Evolutionary conservation across 768 basidiomycete species (phyloP), one percentile per base, ranked within the genome.

Genomic region (Tremella mesenterica): DNA sequence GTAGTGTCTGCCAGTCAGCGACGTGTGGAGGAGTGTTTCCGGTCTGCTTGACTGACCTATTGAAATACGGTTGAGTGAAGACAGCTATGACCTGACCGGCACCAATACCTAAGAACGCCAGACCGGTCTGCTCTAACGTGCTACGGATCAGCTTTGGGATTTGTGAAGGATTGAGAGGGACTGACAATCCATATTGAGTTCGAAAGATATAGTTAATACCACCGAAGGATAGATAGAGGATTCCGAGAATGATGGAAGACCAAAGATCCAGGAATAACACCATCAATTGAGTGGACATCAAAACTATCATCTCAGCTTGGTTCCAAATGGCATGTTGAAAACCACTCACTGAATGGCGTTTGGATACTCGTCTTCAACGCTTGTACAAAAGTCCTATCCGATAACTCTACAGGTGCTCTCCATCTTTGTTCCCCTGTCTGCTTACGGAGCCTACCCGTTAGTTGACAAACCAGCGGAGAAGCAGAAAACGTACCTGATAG

Each of bases 311-410:
- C 21, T 46, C 30, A 50, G 12, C 31, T 36, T 9, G 14, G 8
- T 41, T 31, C 33, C 23, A 31, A 28, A 48, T 26, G 30, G 10
- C 18, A 34, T 18, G 33, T 5, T 21, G 9, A 52, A 26, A n/a
- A n/a, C n/a, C n/a, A 74, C 84, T 49, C 65, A 86, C 86, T 75
- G 68, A 91, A 88, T 0, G 88, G 86, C 6, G 76, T 81, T 49
- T 78, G 82, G 58, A 83, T 82, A 59, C 83, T 86, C 53, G 81
- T 60, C 13, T 76, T 28, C 26, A 89, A 75, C 0, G 81, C 79
- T 12, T 60, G 58, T 2, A 69, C 25, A 9, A 88, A 65, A 39
- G 75, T 77, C 27, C 72, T 74, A 20, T 80, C 70, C 4, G 73
- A 69, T 33, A 68, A 74, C 46, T 89, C 88, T 2, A 83, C 56